Evolutionary conservation across 331 rosid species (phyloP).

Genomic region (Phaseolus coccineus): DNA sequence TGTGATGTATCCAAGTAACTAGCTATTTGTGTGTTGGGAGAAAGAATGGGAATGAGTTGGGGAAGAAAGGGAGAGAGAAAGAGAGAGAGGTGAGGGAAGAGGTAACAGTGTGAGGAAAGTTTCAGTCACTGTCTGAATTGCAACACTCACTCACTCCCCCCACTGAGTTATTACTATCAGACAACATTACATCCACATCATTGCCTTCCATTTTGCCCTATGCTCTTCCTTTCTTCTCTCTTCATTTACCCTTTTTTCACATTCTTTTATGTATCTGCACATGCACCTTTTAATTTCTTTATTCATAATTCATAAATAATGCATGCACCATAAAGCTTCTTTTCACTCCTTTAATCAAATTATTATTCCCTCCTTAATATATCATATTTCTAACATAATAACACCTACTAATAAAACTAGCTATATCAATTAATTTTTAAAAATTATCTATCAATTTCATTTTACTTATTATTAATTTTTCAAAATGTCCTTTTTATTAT

Average conservation of each 20-base stretch:
- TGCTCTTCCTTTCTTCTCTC: neutral
- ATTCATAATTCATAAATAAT: neutral
- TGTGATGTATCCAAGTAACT: neutral
- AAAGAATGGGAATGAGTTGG: neutral
- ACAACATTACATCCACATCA: neutral
- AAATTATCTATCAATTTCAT: too few relatives aligned
- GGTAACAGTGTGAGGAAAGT: neutral
- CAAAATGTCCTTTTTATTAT: too few relatives aligned
- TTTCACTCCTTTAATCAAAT: neutral
- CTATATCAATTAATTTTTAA: too few relatives aligned
- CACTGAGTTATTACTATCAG: neutral
- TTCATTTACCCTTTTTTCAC: neutral
- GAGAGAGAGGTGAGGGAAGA: neutral
- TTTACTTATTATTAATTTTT: too few relatives aligned
- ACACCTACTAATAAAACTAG: too few relatives aligned
- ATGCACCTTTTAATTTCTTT: neutral
- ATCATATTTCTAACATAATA: too few relatives aligned
- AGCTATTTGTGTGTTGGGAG: neutral
- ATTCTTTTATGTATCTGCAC: neutral
- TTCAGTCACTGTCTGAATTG: neutral
- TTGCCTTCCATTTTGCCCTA: constrained; percentile 25
- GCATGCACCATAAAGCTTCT: neutral
- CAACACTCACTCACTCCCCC: neutral
- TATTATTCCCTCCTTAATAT: too few relatives aligned
- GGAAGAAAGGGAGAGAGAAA: neutral